A percentile compares a stretch with the other conserved stretches of the same genome.
Conservation (phyloP, 2,329 filamentous ascomycete genomes). For the Exophiala sp. region DNA sequence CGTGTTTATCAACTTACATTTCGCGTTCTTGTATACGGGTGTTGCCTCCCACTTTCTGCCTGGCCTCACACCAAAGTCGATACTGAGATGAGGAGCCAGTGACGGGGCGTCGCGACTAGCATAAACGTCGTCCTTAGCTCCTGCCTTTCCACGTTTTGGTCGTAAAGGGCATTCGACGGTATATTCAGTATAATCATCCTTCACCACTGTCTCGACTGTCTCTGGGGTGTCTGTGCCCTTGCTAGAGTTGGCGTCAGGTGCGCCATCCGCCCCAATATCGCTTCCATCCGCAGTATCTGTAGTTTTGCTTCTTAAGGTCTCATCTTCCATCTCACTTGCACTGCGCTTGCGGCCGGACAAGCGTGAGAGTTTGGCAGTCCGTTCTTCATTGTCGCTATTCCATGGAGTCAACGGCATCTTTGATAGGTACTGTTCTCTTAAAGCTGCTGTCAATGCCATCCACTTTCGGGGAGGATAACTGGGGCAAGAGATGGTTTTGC, state of each 20-base stretch:
- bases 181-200: slow-evolving; percentile 16
- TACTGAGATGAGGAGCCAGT: slow-evolving; percentile 21
- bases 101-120: slow-evolving; percentile 20
- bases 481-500: background rate
- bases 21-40: slow-evolving; percentile 44
- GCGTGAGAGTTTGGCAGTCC: background rate
- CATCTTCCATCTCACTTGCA: slow-evolving; percentile 21
- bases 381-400: slow-evolving; percentile 10
- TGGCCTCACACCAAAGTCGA: slow-evolving; percentile 33
- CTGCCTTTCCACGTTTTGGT: background rate
- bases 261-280: background rate
- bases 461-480: background rate
- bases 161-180: slow-evolving; percentile 13
- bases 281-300: background rate
- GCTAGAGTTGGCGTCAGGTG: background rate
- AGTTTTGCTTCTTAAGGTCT: background rate
- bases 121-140: slow-evolving; percentile 9
- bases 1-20: slow-evolving; percentile 34
- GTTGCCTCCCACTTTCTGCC: slow-evolving; percentile 34
- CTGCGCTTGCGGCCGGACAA: slow-evolving; percentile 19
- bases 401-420: slow-evolving; percentile 9
- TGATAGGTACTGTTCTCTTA: slow-evolving; percentile 5
- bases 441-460: slow-evolving; percentile 10
- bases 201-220: slow-evolving; percentile 12
- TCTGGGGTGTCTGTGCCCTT: slow-evolving; percentile 1